Percentiles rank a stretch among this genome's conserved stretches.
phyloP scores from a whole-genome alignment of 805 yeast species.

The Wickerhamiella azymoides region DNA sequence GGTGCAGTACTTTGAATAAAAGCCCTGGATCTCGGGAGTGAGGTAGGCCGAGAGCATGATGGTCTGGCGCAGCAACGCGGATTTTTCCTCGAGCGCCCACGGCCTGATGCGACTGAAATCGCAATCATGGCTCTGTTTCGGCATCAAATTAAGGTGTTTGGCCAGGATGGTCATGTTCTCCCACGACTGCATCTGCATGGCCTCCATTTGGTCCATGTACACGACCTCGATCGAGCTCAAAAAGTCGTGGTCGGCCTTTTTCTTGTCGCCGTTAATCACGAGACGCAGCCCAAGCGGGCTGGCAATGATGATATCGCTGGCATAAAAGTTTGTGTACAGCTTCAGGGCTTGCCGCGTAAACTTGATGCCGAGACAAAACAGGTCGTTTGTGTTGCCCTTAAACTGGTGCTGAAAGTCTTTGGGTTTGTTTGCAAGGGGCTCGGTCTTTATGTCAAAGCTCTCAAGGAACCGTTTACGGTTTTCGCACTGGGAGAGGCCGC shows the following conservation, averaged over 20 bases:
- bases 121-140: conserved; percentile 63
- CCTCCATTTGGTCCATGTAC: conserved; percentile 71
- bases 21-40: conserved; percentile 69
- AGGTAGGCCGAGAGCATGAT: conserved; percentile 58
- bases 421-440: conserved; percentile 48
- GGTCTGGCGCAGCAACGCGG: conserved; percentile 59
- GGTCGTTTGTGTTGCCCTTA: conserved; percentile 82
- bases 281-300: conserved; percentile 82
- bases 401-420: conserved; percentile 68
- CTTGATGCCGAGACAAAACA: conserved; percentile 81
- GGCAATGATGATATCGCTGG: conserved; percentile 75
- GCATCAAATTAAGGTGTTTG: conserved; percentile 60
- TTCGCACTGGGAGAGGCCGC: conserved; percentile 65
- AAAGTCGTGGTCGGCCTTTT: conserved; percentile 60
- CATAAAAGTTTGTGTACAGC: conserved; percentile 68
- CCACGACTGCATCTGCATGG: conserved; percentile 87
- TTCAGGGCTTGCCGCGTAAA: conserved; percentile 79
- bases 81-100: conserved; percentile 84
- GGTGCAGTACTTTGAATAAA: conserved; percentile 29
- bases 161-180: conserved; percentile 59
- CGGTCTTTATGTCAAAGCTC: conserved; percentile 48
- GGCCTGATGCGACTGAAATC: conserved; percentile 85
- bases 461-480: conserved; percentile 59
- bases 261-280: conserved; percentile 50
- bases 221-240: conserved; percentile 76